Evolutionary conservation across 2,329 filamentous ascomycete species (phyloP), one percentile per base, ranked within the genome.

Genomic region (Harringtonia lauricola): DNA sequence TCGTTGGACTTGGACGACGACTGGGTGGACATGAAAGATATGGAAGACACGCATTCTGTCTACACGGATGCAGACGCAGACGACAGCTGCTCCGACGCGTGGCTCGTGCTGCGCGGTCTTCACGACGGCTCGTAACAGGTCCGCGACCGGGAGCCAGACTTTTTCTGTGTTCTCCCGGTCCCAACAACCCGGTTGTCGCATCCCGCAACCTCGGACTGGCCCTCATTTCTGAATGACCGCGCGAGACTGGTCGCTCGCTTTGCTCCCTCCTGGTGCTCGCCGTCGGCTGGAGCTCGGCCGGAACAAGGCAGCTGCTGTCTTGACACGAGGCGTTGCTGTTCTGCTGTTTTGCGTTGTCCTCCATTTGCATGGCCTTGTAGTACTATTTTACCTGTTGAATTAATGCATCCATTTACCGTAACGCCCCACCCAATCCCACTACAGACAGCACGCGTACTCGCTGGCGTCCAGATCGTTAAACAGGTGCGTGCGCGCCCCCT

Each of bases 71-170:
- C 17, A 8, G 19, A 40, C 22, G 31, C 17, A 31, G 22, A 36
- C 22, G n/a, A 21, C 37, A 51, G 54, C 30, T 52, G 52, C 42
- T 53, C 57, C 21, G 63, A 61, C 35, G 54, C 60, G 48, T 69
- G 65, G 65, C 59, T 67, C 30, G 57, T 68, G 56, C 56, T 69
- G 52, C 62, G 44, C 24, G 24, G 60, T 55, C 37, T 13, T 13
- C 31, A 41, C 30, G 64, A 67, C 60, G 66, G 60, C 64, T 66
- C 59, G 63, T 63, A 68, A 57, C 64, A 68, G 56, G 62, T 65
- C 63, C 63, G 60, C 57, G 35, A 19, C 24, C 24, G 24, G 24
- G 24, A 26, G 24, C 24, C 6, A 6, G 7, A 26, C 24, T n/a
- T n/a, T n/a, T n/a, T n/a, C n/a, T n/a, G n/a, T n/a, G n/a, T n/a